A percentile compares a stretch with the other conserved stretches of the same genome.
Conservation (phyloP, 305 asterid genomes). For the Fraxinus velutina region DNA sequence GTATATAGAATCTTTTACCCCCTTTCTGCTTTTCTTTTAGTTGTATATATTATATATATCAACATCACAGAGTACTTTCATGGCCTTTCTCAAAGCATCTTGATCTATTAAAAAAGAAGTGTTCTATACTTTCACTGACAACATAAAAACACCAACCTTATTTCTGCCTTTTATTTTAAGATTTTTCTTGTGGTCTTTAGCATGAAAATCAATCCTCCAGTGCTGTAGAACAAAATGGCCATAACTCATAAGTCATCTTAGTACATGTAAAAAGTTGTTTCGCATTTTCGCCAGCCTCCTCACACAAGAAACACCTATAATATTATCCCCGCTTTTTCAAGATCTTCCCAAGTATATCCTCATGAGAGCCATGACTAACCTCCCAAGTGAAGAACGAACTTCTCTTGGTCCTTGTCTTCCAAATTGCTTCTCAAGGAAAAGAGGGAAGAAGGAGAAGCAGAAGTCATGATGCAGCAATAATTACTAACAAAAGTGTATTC, state of each 20-base stretch:
- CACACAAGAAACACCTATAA: background rate
- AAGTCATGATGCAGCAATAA: conserved; percentile 3
- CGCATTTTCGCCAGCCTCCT: background rate
- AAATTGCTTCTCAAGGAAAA: background rate
- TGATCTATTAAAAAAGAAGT: background rate
- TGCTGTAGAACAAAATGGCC: background rate
- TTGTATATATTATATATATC: background rate
- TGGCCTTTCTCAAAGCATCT: background rate
- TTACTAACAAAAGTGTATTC: background rate
- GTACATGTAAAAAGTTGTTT: background rate
- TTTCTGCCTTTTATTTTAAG: background rate
- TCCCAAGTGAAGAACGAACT: background rate
- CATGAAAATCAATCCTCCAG: background rate
- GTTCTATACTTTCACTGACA: background rate
- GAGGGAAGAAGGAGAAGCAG: background rate
- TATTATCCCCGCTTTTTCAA: background rate
- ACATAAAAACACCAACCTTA: background rate
- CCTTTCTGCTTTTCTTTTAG: background rate
- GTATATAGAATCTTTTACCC: background rate
- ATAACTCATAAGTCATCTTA: background rate
- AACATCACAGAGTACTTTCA: background rate
- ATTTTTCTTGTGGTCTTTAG: background rate
- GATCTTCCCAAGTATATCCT: background rate
- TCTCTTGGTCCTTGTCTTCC: background rate
- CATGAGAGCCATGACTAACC: conserved; percentile 3